A percentile compares a stretch with the other conserved stretches of the same genome.
Conservation (phyloP, 148 eudicot species). For the Spergularia marina region DNA sequence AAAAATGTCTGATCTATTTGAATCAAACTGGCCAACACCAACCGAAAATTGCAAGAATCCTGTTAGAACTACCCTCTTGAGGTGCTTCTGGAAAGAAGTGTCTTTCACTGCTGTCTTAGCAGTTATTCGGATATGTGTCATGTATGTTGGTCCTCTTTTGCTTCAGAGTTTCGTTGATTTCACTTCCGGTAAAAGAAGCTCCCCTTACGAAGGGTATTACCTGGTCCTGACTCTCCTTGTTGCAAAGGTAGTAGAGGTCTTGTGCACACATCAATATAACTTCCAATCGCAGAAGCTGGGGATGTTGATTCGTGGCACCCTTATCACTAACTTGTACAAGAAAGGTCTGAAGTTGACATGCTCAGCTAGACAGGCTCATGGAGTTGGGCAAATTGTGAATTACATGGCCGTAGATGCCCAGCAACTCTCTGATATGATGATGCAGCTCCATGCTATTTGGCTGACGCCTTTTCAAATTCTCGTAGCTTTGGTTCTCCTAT, state of each 20-base stretch:
- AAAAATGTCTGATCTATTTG: constrained; percentile 62
- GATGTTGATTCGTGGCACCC: constrained; percentile 76
- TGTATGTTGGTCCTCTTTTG: constrained; percentile 79
- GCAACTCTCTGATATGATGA: constrained; percentile 95
- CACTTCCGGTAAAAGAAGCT: constrained; percentile 60
- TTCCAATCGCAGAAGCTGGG: constrained; percentile 83
- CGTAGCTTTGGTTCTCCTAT: constrained; percentile 60
- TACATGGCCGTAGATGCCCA: constrained; percentile 98
- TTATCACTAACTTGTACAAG: constrained; percentile 74
- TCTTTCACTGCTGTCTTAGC: constrained; percentile 81
- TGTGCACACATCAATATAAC: constrained; percentile 78
- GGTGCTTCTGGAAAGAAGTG: constrained; percentile 79
- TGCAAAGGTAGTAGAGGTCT: constrained; percentile 71
- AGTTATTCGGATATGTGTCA: constrained; percentile 59
- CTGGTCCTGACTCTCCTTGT: constrained; percentile 58
- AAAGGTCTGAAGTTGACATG: constrained; percentile 74
- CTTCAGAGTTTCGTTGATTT: constrained; percentile 65
- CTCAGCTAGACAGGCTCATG: constrained; percentile 83
- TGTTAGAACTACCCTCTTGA: constrained; percentile 57
- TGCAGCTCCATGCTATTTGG: constrained; percentile 87
- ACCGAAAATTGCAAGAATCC: constrained; percentile 69
- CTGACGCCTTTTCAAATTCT: constrained; percentile 73
- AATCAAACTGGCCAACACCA: constrained; percentile 72
- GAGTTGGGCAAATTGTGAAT: constrained; percentile 91
- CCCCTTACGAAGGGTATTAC: constrained; percentile 80